phyloP scores from a whole-genome alignment of 352 stramenopile species.

The Phytophthora aleatoria region DNA sequence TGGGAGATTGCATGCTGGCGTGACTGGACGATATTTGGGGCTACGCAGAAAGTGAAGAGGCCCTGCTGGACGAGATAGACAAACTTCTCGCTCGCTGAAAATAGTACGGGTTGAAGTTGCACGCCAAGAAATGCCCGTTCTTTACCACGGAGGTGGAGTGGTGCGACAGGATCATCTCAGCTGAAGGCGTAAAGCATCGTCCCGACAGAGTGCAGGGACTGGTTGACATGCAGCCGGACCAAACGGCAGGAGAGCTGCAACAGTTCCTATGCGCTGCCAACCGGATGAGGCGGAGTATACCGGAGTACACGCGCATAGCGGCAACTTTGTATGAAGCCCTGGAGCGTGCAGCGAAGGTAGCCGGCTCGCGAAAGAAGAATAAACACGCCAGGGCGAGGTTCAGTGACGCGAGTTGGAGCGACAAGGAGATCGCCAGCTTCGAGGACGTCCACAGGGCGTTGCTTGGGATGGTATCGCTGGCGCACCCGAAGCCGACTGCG shows the following conservation, averaged over 20 bases:
- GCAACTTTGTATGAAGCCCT: conserved; percentile 2
- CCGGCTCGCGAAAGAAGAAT: conserved; percentile 21
- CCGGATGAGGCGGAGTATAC: conserved; percentile 43
- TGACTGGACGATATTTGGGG: conserved; percentile 41
- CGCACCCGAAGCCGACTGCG: neutral
- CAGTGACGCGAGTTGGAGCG: conserved; percentile 17
- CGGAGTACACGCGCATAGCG: conserved; percentile 23
- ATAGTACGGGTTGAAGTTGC: conserved; percentile 38
- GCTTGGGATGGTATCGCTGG: neutral
- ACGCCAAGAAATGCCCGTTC: conserved; percentile 42
- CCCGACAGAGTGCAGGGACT: conserved; percentile 32
- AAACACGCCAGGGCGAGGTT: conserved; percentile 5
- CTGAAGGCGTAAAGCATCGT: conserved; percentile 17
- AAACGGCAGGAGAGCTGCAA: conserved; percentile 26
- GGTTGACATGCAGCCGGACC: conserved; percentile 15
- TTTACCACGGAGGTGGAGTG: conserved; percentile 25
- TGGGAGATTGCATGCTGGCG: conserved; percentile 22
- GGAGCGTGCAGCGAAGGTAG: conserved; percentile 10
- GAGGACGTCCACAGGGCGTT: neutral
- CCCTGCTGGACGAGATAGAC: conserved; percentile 22
- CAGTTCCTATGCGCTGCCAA: conserved; percentile 21
- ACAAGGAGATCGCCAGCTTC: conserved; percentile 8
- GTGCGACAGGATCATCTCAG: conserved; percentile 32
- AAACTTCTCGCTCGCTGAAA: conserved; percentile 17
- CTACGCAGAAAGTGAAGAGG: conserved; percentile 13